Evolutionary conservation across 176 grass and related monocot species (phyloP), one percentile per base, ranked within the genome.

Genomic region (Lolium perenne): DNA sequence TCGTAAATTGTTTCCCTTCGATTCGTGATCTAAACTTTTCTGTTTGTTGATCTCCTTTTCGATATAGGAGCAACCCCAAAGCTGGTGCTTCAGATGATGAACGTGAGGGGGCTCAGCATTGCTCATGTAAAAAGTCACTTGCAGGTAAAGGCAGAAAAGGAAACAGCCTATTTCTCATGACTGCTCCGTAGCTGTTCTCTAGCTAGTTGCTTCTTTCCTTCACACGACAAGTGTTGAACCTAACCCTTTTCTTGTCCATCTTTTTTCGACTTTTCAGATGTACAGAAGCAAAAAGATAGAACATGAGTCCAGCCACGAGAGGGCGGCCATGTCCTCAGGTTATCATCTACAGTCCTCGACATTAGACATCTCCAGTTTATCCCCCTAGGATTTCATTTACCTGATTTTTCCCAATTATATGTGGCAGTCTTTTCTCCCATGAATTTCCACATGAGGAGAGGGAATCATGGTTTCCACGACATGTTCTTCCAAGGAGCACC

Each of bases 101-200:
- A 98, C 85, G 92, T 98, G 93, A 95, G 91, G 88, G 96, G 96
- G n/a, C 90, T 98, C 64, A 95, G 84, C 84, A 98, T 98, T 86
- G 96, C 96, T 92, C 96, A 98, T 94, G 96, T 98, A 56, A 98
- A 98, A 93, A 98, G 96, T 70, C 96, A 99, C 83, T 80, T 99
- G 60, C 97, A 99, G 97, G 97, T 99, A 93, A 94, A 89, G 38
- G 65, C 38, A 89, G 23, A 87, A 72, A 77, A 77, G 16, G 20
- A 84, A 66, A 47, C n/a, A 55, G 82, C 77, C 70, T 85, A 56
- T 22, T 85, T 91, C 86, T 77, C 86, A 91, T 88, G 90, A 91
- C 61, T 62, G 38, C 41, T 77, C 6, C 4, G 83, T 49, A 55
- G 85, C 25, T 83, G 48, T 79, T 50, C 74, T 83, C 56, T 82